phyloP scores from a whole-genome alignment of 257 asterid genomes.

The Nicotiana otophora region DNA sequence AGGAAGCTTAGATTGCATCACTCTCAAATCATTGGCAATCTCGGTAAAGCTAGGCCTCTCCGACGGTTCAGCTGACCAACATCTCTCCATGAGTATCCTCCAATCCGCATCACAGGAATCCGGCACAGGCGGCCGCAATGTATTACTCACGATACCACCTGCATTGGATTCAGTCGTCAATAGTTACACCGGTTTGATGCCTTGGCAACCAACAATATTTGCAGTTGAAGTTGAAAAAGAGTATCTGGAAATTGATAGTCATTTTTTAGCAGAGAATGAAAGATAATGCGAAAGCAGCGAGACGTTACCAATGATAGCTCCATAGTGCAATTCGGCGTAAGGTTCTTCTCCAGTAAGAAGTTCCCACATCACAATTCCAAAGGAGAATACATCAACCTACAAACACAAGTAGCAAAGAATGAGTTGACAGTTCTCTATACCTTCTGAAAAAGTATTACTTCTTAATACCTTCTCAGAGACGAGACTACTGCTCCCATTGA shows the following conservation, averaged over 20 bases:
- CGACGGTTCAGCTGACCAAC: slow-evolving; percentile 91
- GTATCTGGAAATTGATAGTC: background rate
- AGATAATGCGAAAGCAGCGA: background rate
- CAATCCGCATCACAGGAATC: slow-evolving; percentile 75
- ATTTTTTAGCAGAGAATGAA: too few species aligned
- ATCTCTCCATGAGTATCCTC: slow-evolving; percentile 82
- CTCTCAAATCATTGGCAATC: slow-evolving; percentile 68
- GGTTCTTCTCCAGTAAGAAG: slow-evolving; percentile 98
- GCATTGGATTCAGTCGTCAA: background rate
- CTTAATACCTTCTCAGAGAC: slow-evolving; percentile 83
- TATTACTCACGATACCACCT: slow-evolving; percentile 98
- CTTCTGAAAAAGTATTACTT: too few species aligned
- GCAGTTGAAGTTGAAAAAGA: background rate
- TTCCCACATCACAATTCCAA: slow-evolving; percentile 99
- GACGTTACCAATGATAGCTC: slow-evolving; percentile 79
- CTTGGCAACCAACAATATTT: background rate
- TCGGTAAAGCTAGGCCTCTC: slow-evolving; percentile 81
- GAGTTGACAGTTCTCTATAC: background rate
- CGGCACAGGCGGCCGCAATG: slow-evolving; percentile 83
- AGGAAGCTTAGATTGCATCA: slow-evolving; percentile 69
- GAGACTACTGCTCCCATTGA: slow-evolving; percentile 93
- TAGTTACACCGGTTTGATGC: background rate
- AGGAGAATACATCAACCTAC: slow-evolving; percentile 94
- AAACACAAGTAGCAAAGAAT: background rate
- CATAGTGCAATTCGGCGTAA: slow-evolving; percentile 86